Base-by-base conservation (phyloP, 2,329 filamentous ascomycete species). In the Aspergillus quadrilineatus region DNA sequence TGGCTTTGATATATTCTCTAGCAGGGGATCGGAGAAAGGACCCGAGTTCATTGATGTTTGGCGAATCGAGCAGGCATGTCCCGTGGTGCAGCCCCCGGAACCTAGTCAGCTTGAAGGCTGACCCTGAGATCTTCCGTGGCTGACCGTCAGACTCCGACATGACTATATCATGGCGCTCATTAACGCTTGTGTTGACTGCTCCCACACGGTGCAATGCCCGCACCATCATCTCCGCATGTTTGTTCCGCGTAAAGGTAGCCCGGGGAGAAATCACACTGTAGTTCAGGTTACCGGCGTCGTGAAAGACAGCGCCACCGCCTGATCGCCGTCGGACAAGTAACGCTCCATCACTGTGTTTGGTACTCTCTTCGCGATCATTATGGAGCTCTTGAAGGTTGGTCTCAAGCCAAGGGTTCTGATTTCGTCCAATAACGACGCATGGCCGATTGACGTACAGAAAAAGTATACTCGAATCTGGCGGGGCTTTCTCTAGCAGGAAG, bases 361-460 rank as follows among this genome's bases (percentile, higher is more conserved):
- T 28, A 43, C 42, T 2, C 53, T 46, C 60, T 43, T 60, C 65
- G 34, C 60, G 70, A 62, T 67, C 73, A 71, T 60, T 77, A 67
- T 66, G 76, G 67, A 96, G 77, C 1, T 85, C 79, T 39, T 76
- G 76, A 7, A 97, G 81, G 70, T 96, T 90, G 60, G 90, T 86
- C 77, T 99, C 94, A 7, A 90, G 81, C 94, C 93, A 99, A 53
- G 94, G 94, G 72, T 99, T 99, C 77, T 99, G 94, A 73, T 99
- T 99, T 58, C 94, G 87, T 43, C 94, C 94, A 64, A 99, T 88
- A 69, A 99, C 87, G 58, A 99, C 83, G 71, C 90, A 92, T 0
- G 93, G 92, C 37, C 85, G 76, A 75, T 99, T 97, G 66, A 86
- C 84, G 77, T 97, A 99, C 50, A 97, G 83, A 55, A 97, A 89